Conservation (phyloP, 1,284 basidiomycete species). For the Irpex sp. region DNA sequence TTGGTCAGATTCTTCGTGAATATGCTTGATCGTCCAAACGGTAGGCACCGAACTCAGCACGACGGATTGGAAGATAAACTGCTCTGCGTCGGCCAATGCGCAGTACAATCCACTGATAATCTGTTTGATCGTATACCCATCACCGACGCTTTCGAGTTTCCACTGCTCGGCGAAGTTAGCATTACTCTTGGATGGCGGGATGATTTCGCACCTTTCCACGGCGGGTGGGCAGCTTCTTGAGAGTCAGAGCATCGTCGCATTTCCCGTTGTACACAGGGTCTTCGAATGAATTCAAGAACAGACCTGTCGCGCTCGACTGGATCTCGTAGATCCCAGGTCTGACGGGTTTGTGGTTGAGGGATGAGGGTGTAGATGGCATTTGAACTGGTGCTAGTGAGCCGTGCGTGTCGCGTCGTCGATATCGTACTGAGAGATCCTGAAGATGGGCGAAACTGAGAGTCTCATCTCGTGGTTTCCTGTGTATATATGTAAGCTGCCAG, state of each 20-base stretch:
- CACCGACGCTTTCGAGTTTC: constrained; percentile 6
- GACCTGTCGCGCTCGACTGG: neutral
- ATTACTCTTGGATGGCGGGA: neutral
- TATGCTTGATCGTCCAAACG: constrained; percentile 1
- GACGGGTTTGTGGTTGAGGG: neutral
- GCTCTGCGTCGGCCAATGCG: neutral
- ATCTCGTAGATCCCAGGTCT: constrained; percentile 6
- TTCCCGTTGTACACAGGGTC: constrained; percentile 4
- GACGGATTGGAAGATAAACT: neutral
- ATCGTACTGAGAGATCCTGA: no score
- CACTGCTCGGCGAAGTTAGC: neutral
- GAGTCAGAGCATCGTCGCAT: constrained; percentile 5
- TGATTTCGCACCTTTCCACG: constrained; percentile 4
- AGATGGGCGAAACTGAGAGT: no score
- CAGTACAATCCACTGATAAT: constrained; percentile 6
- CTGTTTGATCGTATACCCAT: constrained; percentile 10
- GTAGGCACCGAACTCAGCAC: constrained; percentile 3
- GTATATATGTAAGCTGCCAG: no score
- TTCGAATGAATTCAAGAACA: neutral
- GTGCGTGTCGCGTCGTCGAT: no score
- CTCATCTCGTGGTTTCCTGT: no score
- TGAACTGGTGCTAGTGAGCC: no score
- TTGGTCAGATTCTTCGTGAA: neutral
- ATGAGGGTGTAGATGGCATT: neutral
- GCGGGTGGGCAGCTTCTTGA: neutral